Evolutionary conservation across 2,329 filamentous ascomycete genomes (phyloP), one percentile per base, ranked within the genome.

Genomic region (Dendrostoma leiphaemia): DNA sequence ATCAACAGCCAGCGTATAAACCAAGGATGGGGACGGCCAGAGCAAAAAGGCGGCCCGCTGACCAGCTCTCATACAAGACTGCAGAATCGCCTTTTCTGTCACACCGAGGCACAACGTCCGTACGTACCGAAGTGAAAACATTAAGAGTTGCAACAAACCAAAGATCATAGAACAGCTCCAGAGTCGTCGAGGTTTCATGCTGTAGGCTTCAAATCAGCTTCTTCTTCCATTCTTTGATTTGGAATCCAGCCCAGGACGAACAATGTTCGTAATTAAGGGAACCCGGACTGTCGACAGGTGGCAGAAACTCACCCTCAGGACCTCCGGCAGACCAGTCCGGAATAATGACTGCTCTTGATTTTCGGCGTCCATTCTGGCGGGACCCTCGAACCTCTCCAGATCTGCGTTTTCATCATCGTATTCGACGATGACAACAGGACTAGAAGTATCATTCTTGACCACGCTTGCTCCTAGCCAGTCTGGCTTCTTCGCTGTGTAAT

Each of bases 101-200:
- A 51, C 12, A 37, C 13, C 12, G 34, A 37, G n/a, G 12, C 13
- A 15, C 5, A 37, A n/a, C 13, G n/a, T 37, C 9, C 13, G 19
- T 19, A 19, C 49, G 2, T 52, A 52, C 49, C 40, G 49, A 37
- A 13, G 49, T 26, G 41, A 52, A 52, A 23, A 52, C 35, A 9
- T 46, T 52, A 31, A 52, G 41, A 7, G 49, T 52, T 15, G 49
- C 49, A 13, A 52, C 49, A 17, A 52, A 52, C 31, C 31, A 52
- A 3, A 52, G 41, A 17, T 52, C 49, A 10, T 28, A 52, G 9
- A 52, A 52, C 17, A 52, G 17, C 2, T 52, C 40, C 3, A 52
- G 9, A 4, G 46, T 10, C 6, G 49, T 45, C 12, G 49, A 41
- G 4, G 29, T 52, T 28, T 37, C 49, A 19, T 19, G 17, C 37